These are phyloP conservation scores for Calcarisporium arbuscula DNA, from an alignment of 2,329 filamentous ascomycete species.

Conservation along the genomic window DNA sequence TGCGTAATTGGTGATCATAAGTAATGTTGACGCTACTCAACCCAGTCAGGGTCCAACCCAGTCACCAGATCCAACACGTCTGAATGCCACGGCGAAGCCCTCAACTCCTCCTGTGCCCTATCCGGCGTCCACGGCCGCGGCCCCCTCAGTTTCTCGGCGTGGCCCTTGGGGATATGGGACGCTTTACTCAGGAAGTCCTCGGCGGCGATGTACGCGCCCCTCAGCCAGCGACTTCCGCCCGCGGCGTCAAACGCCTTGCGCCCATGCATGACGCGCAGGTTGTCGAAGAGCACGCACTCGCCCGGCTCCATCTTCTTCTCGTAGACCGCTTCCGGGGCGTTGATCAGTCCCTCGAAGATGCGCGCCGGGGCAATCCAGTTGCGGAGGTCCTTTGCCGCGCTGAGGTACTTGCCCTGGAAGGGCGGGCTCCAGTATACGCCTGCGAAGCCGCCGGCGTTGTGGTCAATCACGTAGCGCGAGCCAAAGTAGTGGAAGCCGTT, in stretches of 20 bases:
- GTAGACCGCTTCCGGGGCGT: constrained; percentile 52
- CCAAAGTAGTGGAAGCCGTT: constrained; percentile 57
- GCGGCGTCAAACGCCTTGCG: constrained; percentile 64
- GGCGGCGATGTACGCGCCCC: constrained; percentile 72
- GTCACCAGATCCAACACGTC: constrained; percentile 18
- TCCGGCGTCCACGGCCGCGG: constrained; percentile 17
- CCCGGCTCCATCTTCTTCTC: constrained; percentile 71
- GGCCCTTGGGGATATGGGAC: constrained; percentile 19
- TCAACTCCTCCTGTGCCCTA: constrained; percentile 18
- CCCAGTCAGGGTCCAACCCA: constrained; percentile 12
- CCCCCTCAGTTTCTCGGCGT: constrained; percentile 18
- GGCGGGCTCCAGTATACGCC: constrained; percentile 64
- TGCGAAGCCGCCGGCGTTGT: constrained; percentile 15
- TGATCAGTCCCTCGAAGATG: constrained; percentile 53
- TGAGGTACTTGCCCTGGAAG: constrained; percentile 57
- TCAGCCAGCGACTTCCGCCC: constrained; percentile 65
- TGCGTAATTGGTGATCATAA: no score
- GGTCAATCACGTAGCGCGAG: constrained; percentile 46
- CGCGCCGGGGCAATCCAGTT: constrained; percentile 43
- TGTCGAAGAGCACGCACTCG: constrained; percentile 92
- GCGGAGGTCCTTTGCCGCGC: constrained; percentile 14
- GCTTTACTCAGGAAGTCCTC: constrained; percentile 36
- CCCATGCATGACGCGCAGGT: constrained; percentile 78
- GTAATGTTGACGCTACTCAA: no score
- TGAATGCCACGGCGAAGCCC: constrained; percentile 18